Evolutionary conservation across 1,139 yeast genomes (phyloP), one percentile per base, ranked within the genome.

Genomic region (Taphrina wiesneri): DNA sequence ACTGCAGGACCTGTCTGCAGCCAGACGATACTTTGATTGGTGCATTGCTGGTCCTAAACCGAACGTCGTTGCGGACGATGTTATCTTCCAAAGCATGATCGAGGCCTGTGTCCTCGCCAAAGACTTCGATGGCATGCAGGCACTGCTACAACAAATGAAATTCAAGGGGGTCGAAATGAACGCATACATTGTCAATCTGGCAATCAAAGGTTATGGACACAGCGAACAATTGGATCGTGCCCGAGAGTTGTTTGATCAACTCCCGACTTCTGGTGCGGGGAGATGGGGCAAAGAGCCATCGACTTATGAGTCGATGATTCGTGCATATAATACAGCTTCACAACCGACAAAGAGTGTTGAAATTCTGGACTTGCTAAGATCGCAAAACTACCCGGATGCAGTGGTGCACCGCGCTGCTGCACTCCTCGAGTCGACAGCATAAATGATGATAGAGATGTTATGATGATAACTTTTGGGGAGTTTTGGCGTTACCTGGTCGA

Each of bases 201-300:
- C 78, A 15, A 77, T 78, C 41, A 69, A 77, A 39, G 80, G 79
- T 26, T 78, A 79, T 78, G 77, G 78, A 4, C 69, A 73, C 0
- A 71, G 70, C n/a, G 65, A 64, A 15, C 73, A 75, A 67, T 56
- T 77, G 28, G 70, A 71, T 19, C 74, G 73, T 64, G 72, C 78
- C 3, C 72, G 75, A 9, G 75, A 73, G 11, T 68, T 77, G 60
- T 78, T 78, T 68, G 75, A 77, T 57, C 70, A 72, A 49, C 70
- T 73, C 36, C 65, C 74, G 57, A 56, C 70, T 15, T 65, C 69
- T 25, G 71, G 71, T 26, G 68, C 71, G 49, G 76, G 77, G 3
- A 57, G 28, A 17, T 28, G 56, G 45, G 61, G 60, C 36, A 63
- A 56, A 30, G 80, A 77, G 70, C 79, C 80, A 0, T 75, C 78